Base-by-base conservation (phyloP, 2,329 filamentous ascomycete genomes). In the Didymella pomorum region DNA sequence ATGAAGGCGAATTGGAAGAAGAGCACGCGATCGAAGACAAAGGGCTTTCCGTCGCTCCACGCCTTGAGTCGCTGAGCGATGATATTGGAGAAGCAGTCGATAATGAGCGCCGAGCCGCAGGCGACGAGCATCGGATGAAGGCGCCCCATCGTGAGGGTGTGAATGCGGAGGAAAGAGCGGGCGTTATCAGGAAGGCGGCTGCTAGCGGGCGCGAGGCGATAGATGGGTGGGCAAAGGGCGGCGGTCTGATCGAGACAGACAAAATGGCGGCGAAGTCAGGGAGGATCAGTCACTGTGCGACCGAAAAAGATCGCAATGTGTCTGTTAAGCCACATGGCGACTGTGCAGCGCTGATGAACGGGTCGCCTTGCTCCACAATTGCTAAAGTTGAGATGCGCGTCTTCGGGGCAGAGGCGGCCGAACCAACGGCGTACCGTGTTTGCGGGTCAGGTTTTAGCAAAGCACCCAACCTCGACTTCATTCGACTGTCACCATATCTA, bases 1-100 rank as follows among this genome's bases (percentile, higher is more conserved):
- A 89, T 95, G 57, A 92, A 65, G 43, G 72, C 68, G 58, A 78
- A 76, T 56, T 76, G 75, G 54, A 71, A 64, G 67, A 78, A 78
- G 53, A 77, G 72, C 52, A 71, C 66, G 46, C 65, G 63, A 60
- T 77, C 71, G 63, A 78, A 76, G 57, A 73, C 71, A 61, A 78
- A 76, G n/a, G 73, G 72, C 31, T 62, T 69, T 21, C 62, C 68
- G 45, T 73, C 66, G 23, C 65, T 69, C 70, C 73, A 77, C 35
- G 75, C 74, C 58, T 74, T 74, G 20, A 77, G 65, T 35, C 71
- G 65, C 49, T 77, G 74, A 10, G 74, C 75, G 56, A 76, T 75
- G 28, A 76, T 37, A 62, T 77, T 77, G 60, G 74, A 77, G 57
- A 67, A 72, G 33, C 71, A 76, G 46, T 76, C 73, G 53, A 77